phyloP scores from a whole-genome alignment of 139 green algal genomes.

The Chlorella sp. region DNA sequence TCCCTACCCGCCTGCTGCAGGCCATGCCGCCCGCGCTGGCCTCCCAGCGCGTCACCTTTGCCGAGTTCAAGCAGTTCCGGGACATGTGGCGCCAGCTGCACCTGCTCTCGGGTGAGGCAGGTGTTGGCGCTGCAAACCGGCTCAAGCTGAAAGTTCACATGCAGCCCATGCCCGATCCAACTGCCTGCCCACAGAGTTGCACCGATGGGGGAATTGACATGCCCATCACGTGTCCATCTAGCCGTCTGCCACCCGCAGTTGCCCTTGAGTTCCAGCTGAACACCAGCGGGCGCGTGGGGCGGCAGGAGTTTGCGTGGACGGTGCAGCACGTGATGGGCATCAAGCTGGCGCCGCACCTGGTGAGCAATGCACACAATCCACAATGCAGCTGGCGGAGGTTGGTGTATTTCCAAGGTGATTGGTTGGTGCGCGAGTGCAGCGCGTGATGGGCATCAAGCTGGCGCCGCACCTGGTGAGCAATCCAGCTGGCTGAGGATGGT shows the following conservation, averaged over 20 bases:
- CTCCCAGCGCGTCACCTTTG: conserved; percentile 11
- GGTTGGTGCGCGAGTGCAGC: too few species aligned
- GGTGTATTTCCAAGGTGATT: background rate
- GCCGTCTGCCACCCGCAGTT: background rate
- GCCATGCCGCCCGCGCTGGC: conserved; percentile 35
- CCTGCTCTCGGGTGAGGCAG: conserved; percentile 15
- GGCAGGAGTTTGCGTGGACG: conserved; percentile 12
- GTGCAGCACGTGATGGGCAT: conserved; percentile 33
- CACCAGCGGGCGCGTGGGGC: conserved; percentile 1
- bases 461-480: background rate
- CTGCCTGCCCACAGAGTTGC: background rate
- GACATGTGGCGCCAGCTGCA: conserved; percentile 24
- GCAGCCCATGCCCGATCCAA: background rate
- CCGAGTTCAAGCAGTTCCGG: conserved; percentile 28
- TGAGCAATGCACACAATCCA: background rate
- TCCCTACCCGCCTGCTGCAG: conserved; percentile 25
- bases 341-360: background rate
- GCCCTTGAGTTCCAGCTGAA: conserved; percentile 30
- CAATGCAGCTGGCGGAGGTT: background rate
- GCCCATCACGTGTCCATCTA: background rate
- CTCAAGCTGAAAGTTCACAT: background rate
- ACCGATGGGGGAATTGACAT: background rate
- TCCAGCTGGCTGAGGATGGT: background rate
- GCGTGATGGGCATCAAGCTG: conserved; percentile 30
- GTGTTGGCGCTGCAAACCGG: too few species aligned